phyloP scores from a whole-genome alignment of 1,139 yeast genomes.

The Geotrichum histeridarum region DNA sequence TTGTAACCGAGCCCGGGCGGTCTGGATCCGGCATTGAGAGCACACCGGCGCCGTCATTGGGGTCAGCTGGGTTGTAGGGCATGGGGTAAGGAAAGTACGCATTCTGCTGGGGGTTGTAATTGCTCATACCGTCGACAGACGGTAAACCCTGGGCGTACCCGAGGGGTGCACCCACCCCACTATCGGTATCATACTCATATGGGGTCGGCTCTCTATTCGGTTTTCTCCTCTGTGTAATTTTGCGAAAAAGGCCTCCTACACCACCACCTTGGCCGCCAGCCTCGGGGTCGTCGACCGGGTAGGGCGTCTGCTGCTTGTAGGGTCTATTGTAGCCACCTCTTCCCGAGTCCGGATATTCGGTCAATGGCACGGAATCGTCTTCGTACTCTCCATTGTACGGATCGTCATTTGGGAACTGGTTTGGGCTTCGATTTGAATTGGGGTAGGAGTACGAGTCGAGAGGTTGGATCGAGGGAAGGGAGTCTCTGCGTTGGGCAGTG shows the following conservation, averaged over 20 bases:
- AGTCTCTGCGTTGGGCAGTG: not conserved
- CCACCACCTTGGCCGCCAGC: too few species aligned
- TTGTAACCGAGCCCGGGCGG: not conserved
- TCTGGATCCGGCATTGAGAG: conserved; percentile 17
- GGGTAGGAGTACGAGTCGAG: not conserved
- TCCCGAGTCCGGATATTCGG: not conserved
- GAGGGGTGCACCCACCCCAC: too few species aligned
- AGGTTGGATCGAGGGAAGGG: conserved; percentile 3
- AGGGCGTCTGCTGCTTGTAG: too few species aligned
- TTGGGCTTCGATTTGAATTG: too few species aligned
- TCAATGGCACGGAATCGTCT: conserved; percentile 11
- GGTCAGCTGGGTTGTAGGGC: conserved; percentile 18
- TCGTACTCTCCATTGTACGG: too few species aligned
- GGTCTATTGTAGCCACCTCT: conserved; percentile 3
- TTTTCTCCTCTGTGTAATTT: conserved; percentile 13
- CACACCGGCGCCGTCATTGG: conserved; percentile 22
- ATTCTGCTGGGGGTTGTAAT: not conserved
- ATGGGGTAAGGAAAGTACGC: conserved; percentile 14
- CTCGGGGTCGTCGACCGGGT: too few species aligned
- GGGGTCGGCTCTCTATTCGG: not conserved
- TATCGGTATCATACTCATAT: not conserved
- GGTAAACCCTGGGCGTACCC: conserved; percentile 9
- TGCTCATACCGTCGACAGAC: conserved; percentile 1
- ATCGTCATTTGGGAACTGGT: too few species aligned
- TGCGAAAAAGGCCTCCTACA: conserved; percentile 7